Percentiles rank a stretch among this genome's conserved stretches.
phyloP scores from a whole-genome alignment of 352 stramenopile genomes.

The Phytophthora brassicae region DNA sequence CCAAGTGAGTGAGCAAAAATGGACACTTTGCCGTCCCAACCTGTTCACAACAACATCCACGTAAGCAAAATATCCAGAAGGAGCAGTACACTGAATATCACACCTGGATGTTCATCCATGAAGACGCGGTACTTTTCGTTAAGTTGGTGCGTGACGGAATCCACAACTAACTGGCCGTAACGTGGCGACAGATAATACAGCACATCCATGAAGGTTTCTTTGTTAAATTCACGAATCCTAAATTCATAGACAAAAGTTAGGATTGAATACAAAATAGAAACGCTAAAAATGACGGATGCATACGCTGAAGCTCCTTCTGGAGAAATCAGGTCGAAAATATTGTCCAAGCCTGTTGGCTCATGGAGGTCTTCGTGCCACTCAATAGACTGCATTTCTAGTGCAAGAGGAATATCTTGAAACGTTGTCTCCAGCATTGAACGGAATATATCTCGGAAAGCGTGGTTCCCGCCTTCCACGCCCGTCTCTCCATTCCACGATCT shows the following conservation, averaged over 20 bases:
- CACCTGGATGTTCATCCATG: conserved; percentile 83
- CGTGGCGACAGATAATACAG: conserved; percentile 91
- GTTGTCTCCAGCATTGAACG: conserved; percentile 74
- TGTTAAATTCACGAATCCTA: conserved; percentile 92
- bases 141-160: conserved; percentile 87
- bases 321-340: conserved; percentile 83
- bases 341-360: conserved; percentile 81
- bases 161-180: conserved; percentile 91
- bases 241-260: background rate
- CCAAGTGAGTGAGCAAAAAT: conserved; percentile 91
- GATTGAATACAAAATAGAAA: background rate
- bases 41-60: conserved; percentile 21
- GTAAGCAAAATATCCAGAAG: background rate
- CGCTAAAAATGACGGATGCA: background rate
- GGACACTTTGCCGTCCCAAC: conserved; percentile 87
- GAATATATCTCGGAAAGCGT: conserved; percentile 80
- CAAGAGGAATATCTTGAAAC: conserved; percentile 80
- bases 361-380: conserved; percentile 91
- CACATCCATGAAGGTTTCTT: conserved; percentile 94
- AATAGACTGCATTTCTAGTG: conserved; percentile 87
- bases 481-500: conserved; percentile 78
- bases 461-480: conserved; percentile 75
- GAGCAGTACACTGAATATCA: background rate
- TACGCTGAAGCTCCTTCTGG: conserved; percentile 75
- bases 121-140: conserved; percentile 92